Evolutionary conservation across 805 yeast species (phyloP), one percentile per base, ranked within the genome.

Genomic region (Kazachstania martiniae): DNA sequence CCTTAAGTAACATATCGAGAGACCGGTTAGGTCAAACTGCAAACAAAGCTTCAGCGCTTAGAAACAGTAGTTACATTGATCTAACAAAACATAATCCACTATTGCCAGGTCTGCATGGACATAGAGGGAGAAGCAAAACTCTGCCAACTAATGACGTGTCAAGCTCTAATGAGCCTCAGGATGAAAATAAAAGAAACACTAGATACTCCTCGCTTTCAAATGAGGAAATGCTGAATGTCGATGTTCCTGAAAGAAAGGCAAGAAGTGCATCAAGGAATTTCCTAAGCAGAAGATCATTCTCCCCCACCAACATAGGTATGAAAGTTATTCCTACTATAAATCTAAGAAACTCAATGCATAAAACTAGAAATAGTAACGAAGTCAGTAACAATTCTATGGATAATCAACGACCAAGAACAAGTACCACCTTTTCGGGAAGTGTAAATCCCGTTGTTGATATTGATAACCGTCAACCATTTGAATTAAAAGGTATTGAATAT

Each of bases 201-300:
- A 35, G 46, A 27, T 31, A 33, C 24, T 43, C 47, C 3, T 31
- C 41, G 9, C 14, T 33, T n/a, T 37, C 44, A 3, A 37, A 34
- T 19, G 47, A 43, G 21, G 47, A 39, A 21, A 17, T 28, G 5
- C 8, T 13, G 10, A 28, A 32, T 30, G 19, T 21, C 5, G 31
- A 27, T 1, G n/a, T 18, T 12, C 29, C 18, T 4, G 55, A 49
- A 21, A 39, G 51, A 10, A 48, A 46, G 31, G 38, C 55, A 7
- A 46, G 58, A 34, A 41, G 51, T 21, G 36, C 44, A 41, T 46
- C 56, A 8, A 47, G 35, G 27, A 42, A 43, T 23, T 47, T 50
- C 29, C 32, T 47, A 16, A 42, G 37, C 23, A 39, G 53, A 30
- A 44, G 59, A 30, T 51, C 59, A 5, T 48, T 48, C 28, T 52